Percentiles rank a stretch among this genome's conserved stretches.
Conservation (phyloP, 1,139 yeast genomes). For the Oligophagozyma castellii region DNA sequence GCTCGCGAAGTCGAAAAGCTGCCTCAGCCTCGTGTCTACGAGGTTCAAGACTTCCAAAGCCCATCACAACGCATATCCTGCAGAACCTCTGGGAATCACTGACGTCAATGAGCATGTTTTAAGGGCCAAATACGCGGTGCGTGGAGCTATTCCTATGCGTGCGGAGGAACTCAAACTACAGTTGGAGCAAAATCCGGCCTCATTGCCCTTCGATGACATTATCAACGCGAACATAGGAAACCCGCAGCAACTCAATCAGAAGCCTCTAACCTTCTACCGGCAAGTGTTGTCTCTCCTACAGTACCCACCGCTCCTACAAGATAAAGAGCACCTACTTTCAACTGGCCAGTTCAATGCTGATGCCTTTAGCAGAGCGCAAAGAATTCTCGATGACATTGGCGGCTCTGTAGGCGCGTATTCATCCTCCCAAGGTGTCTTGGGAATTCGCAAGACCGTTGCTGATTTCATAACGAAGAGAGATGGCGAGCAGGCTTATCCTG, state of each 20-base stretch:
- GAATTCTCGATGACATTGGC: conserved; percentile 40
- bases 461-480: conserved; percentile 64
- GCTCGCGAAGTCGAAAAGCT: no score
- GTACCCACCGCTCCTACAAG: conserved; percentile 52
- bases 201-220: conserved; percentile 64
- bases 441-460: conserved; percentile 66
- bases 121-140: conserved; percentile 85
- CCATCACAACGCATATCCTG: conserved; percentile 17
- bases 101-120: conserved; percentile 66
- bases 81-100: conserved; percentile 25
- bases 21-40: no score
- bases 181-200: conserved; percentile 37
- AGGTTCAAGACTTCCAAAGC: conserved; percentile 4
- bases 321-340: conserved; percentile 9
- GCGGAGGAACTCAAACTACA: conserved; percentile 71
- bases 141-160: conserved; percentile 85
- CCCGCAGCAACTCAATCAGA: conserved; percentile 91
- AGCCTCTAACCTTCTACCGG: conserved; percentile 89
- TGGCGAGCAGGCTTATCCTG: conserved; percentile 48
- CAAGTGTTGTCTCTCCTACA: conserved; percentile 79
- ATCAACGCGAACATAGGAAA: conserved; percentile 91
- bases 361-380: conserved; percentile 56
- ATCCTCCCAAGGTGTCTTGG: conserved; percentile 72
- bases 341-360: conserved; percentile 46
- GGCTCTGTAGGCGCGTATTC: conserved; percentile 93